Evolutionary conservation across 2,329 filamentous ascomycete genomes (phyloP), one percentile per base, ranked within the genome.

Genomic region (Chaetomium sp.): DNA sequence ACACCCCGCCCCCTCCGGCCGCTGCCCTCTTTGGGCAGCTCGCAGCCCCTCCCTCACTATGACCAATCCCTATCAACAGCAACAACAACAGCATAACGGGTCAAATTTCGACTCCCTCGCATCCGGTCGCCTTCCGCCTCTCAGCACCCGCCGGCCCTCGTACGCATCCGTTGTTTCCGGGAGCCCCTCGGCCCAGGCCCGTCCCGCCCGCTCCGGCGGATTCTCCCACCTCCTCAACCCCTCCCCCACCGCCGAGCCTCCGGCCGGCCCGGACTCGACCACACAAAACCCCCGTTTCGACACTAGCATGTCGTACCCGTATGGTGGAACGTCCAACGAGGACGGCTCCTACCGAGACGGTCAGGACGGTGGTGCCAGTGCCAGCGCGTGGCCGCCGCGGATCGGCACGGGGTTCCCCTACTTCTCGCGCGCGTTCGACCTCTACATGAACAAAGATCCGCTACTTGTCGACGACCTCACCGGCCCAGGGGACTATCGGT

Each of bases 201-300:
- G 69, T 58, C 70, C 69, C 54, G 67, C 69, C 43, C 68, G 69
- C 44, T 67, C 67, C 47, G 66, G 74, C 45, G 66, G 73, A 59
- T 79, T 80, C 65, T 78, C 80, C 3, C 79, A 84, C 62, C 74
- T 86, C 37, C 70, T 81, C 60, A 80, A 80, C 69, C 74, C 72
- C 60, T 68, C 71, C 62, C 73, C 74, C 61, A 71, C 71, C 46
- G 67, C 64, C 58, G 65, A 68, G 33, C 55, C 19, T 27, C 19
- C 19, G 19, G 19, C 19, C 19, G 19, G 19, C 19, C 19, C 19
- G 19, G 19, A 27, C 2, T 27, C 19, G 19, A 54, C 11, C 49
- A 56, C 34, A 12, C 34, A n/a, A 67, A 69, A 57, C 14, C 63
- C 53, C 19, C 49, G 52, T 7, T 42, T 58, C 61, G 50, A 60